Evolutionary conservation across 2,329 filamentous ascomycete genomes (phyloP), one percentile per base, ranked within the genome.

Genomic region (Colletotrichum sp.): DNA sequence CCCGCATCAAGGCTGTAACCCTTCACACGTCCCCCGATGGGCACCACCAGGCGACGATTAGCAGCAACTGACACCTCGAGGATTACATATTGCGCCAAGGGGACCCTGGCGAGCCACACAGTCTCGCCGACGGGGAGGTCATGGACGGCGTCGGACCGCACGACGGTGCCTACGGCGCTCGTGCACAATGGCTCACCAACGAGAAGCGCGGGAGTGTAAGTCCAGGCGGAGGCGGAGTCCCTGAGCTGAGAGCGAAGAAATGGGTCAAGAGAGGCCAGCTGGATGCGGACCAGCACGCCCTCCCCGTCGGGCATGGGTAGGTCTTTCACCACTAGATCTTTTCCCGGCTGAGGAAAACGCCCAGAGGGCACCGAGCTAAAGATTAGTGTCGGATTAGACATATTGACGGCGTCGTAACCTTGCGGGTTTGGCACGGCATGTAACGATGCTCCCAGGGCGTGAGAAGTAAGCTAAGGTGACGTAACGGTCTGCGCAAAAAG

Each of bases 161-260:
- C 30, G 16, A 68, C 52, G 52, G 66, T 68, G n/a, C 66, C 66
- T 10, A 68, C 66, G 3, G 32, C 66, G 32, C 66, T 68, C 30
- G 66, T 59, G 3, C 13, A 39, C 28, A 68, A 16, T 2, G 66
- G 32, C 16, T 68, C 48, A 18, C 52, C 66, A 16, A 68, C 2
- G 6, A 16, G 52, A 4, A 68, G 32, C n/a, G 66, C 52, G 9
- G 66, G 52, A 7, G 39, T 13, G 52, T 68, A 68, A 18, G 52
- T 68, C 21, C 14, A 60, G n/a, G 16, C 10, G 3, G 66, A 68
- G 79, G 92, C 10, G 7, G 55, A 81, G 39, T 86, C 81, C 48
- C 93, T 90, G 93, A 96, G 94, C 77, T 90, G 90, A 74, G 92
- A 92, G 65, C 94, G 92, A 86, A 94, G 91, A 87, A 95, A 95